Evolutionary conservation across 2,329 filamentous ascomycete species (phyloP).

Genomic region (Arthrobotrys entomopaga): DNA sequence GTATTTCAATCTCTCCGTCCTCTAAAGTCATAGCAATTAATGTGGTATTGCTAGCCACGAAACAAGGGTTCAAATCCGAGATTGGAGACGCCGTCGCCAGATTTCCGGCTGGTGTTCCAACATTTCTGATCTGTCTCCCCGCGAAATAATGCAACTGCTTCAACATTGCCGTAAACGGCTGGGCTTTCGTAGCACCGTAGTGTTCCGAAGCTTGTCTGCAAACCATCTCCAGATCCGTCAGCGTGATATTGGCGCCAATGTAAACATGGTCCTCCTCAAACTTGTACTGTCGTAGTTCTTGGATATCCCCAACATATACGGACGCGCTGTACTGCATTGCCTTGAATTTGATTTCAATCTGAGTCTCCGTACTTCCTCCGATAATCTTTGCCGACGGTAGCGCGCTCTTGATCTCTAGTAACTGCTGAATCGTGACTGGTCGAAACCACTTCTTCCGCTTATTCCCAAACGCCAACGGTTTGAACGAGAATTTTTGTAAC

Average conservation of each 20-base stretch:
- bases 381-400: slow-evolving; percentile 92
- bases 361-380: slow-evolving; percentile 93
- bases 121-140: slow-evolving; percentile 93
- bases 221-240: slow-evolving; percentile 90
- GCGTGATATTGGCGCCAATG: slow-evolving; percentile 88
- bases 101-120: slow-evolving; percentile 96
- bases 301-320: slow-evolving; percentile 91
- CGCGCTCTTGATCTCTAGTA: slow-evolving; percentile 88
- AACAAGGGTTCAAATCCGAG: slow-evolving; percentile 92
- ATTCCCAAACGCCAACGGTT: slow-evolving; percentile 87
- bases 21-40: slow-evolving; percentile 79
- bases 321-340: slow-evolving; percentile 88
- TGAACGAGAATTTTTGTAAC: slow-evolving; percentile 83
- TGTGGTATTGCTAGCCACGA: slow-evolving; percentile 85
- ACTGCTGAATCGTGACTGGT: slow-evolving; percentile 83
- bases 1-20: slow-evolving; percentile 79
- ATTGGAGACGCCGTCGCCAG: slow-evolving; percentile 94
- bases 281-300: slow-evolving; percentile 82
- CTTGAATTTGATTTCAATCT: slow-evolving; percentile 99
- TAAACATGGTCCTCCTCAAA: slow-evolving; percentile 86
- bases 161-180: slow-evolving; percentile 88
- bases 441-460: slow-evolving; percentile 94
- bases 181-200: slow-evolving; percentile 76
- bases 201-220: slow-evolving; percentile 80
- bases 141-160: slow-evolving; percentile 97